Conservation (phyloP, 2,329 filamentous ascomycete species). For the Fusarium luffae region DNA sequence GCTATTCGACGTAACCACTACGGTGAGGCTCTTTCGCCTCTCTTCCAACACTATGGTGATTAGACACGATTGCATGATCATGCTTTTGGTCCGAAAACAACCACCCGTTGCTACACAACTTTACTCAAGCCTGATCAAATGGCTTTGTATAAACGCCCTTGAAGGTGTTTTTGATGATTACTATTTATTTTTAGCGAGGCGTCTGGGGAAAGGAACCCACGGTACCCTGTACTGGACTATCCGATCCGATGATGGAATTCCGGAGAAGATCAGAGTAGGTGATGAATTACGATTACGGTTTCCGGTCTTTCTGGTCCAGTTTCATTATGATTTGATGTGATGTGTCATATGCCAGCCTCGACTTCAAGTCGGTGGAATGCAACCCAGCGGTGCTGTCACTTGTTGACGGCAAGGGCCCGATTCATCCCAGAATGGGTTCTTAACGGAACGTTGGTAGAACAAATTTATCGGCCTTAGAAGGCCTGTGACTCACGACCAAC, state of each 20-base stretch:
- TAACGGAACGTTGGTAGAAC: constrained; percentile 87
- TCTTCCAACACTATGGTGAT: constrained; percentile 75
- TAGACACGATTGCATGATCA: constrained; percentile 47
- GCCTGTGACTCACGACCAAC: constrained; percentile 47
- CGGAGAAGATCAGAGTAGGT: constrained; percentile 42
- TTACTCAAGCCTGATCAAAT: constrained; percentile 4
- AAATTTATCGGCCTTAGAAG: constrained; percentile 54
- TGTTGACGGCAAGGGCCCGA: constrained; percentile 77
- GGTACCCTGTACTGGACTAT: constrained; percentile 33
- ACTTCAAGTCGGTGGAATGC: constrained; percentile 10
- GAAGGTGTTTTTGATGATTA: constrained; percentile 32
- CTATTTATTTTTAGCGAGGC: constrained; percentile 51
- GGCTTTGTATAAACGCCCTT: constrained; percentile 32
- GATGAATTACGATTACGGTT: constrained; percentile 42
- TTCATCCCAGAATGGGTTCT: constrained; percentile 75
- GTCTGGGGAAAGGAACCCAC: constrained; percentile 46
- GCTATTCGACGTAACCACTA: constrained; percentile 97
- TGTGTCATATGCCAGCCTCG: constrained; percentile 3
- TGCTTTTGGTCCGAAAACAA: constrained; percentile 14
- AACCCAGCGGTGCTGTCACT: constrained; percentile 78
- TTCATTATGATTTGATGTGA: constrained; percentile 17
- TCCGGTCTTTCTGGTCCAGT: constrained; percentile 23
- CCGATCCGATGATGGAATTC: constrained; percentile 24
- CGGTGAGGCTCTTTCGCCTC: constrained; percentile 80
- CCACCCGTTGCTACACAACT: constrained; percentile 21